Conservation (phyloP, 2,329 filamentous ascomycete genomes). For the Aspergillus cejpii region DNA sequence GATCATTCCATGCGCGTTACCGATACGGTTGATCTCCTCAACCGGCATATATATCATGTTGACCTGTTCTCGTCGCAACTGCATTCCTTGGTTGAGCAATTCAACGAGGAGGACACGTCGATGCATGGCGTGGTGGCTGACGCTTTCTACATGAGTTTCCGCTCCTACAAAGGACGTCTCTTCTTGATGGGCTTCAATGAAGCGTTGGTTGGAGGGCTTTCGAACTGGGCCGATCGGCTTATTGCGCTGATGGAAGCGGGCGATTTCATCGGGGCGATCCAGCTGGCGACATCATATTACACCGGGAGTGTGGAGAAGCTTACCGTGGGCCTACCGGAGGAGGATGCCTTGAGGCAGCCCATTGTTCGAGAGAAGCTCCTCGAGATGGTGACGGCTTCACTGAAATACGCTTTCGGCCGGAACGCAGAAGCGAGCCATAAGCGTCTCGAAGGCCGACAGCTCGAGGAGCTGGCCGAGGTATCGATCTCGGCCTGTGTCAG, state of each 20-base stretch:
- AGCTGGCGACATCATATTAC: conserved; percentile 86
- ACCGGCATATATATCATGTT: conserved; percentile 85
- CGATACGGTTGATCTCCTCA: conserved; percentile 84
- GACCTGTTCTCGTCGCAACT: conserved; percentile 88
- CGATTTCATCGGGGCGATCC: conserved; percentile 89
- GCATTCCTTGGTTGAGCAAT: conserved; percentile 73
- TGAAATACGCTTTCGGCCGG: conserved; percentile 79
- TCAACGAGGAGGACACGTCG: conserved; percentile 77
- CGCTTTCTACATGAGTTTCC: conserved; percentile 97
- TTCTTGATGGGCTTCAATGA: conserved; percentile 94
- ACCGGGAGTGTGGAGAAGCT: conserved; percentile 86
- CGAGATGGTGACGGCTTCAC: conserved; percentile 86
- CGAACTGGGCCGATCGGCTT: conserved; percentile 93
- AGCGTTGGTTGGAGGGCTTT: conserved; percentile 79
- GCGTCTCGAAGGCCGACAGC: conserved; percentile 53
- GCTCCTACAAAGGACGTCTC: conserved; percentile 84
- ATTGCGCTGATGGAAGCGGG: conserved; percentile 93
- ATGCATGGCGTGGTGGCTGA: conserved; percentile 96
- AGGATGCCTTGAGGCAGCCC: conserved; percentile 64
- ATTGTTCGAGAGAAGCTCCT: conserved; percentile 84
- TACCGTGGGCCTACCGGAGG: conserved; percentile 86
- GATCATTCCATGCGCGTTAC: conserved; percentile 84
- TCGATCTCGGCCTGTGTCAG: conserved; percentile 78
- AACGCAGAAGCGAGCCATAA: conserved; percentile 43
- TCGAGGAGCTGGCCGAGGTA: conserved; percentile 71